These are phyloP conservation scores for Boletus patriciae DNA, from an alignment of 768 basidiomycete genomes.

Conservation along the genomic window DNA sequence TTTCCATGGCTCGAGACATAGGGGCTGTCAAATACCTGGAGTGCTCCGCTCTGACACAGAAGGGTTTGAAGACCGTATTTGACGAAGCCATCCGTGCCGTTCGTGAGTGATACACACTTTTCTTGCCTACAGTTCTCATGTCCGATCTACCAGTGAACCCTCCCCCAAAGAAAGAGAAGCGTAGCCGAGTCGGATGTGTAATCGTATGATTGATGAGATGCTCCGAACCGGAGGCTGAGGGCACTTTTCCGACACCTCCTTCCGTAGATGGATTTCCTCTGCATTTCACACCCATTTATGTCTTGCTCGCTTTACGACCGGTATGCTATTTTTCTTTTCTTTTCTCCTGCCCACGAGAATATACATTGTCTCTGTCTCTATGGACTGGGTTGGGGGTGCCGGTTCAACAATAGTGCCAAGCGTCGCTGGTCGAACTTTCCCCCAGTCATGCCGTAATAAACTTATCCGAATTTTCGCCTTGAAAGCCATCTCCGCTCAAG, in stretches of 20 bases:
- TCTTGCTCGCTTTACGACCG: slow-evolving; percentile 65
- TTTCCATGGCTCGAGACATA: slow-evolving; percentile 90
- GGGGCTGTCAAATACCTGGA: slow-evolving; percentile 95
- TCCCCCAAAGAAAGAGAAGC: slow-evolving; percentile 57
- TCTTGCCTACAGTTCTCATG: slow-evolving; percentile 5
- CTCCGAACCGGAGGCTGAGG: slow-evolving; percentile 21
- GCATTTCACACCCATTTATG: slow-evolving; percentile 68
- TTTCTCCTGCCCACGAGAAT: slow-evolving; percentile 35
- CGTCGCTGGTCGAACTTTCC: background rate
- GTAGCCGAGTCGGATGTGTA: slow-evolving; percentile 53
- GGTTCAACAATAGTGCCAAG: background rate
- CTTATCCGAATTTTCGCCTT: background rate
- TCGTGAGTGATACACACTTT: slow-evolving; percentile 52
- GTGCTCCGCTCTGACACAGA: slow-evolving; percentile 95
- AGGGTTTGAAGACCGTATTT: slow-evolving; percentile 98
- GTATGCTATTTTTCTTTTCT: slow-evolving; percentile 44
- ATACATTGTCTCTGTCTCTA: slow-evolving; percentile 37
- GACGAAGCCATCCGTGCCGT: slow-evolving; percentile 98
- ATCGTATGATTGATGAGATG: slow-evolving; percentile 56
- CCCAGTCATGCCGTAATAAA: background rate
- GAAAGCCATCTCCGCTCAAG: background rate
- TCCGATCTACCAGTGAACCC: slow-evolving; percentile 62
- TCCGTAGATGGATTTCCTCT: slow-evolving; percentile 37
- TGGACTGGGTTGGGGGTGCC: background rate
- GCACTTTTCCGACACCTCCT: slow-evolving; percentile 19